phyloP scores from a whole-genome alignment of 257 asterid genomes.

The Solanum arcanum region DNA sequence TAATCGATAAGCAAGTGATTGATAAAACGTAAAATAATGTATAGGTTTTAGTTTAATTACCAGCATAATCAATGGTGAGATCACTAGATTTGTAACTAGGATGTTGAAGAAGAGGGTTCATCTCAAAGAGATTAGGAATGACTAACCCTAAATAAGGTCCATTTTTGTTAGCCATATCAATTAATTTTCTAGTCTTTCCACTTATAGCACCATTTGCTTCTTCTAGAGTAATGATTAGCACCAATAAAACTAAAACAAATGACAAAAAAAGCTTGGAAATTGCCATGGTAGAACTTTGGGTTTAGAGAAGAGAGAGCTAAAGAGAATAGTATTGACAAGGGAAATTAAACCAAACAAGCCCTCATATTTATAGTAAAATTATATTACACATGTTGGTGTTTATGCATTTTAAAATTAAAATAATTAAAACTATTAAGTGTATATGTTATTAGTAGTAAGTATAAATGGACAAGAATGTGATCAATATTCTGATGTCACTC shows the following conservation, averaged over 20 bases:
- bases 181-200: slow-evolving; percentile 10
- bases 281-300: not conserved
- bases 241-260: not conserved
- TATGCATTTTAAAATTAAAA: too few species aligned
- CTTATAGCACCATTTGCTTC: slow-evolving; percentile 6
- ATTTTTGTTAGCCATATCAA: slow-evolving; percentile 18
- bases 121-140: slow-evolving; percentile 40
- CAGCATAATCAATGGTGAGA: slow-evolving; percentile 31
- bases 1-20: not conserved
- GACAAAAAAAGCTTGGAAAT: not conserved
- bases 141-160: slow-evolving; percentile 49
- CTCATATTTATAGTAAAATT: not conserved
- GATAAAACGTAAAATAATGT: not conserved
- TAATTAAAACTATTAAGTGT: too few species aligned
- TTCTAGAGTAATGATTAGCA: not conserved
- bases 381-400: not conserved
- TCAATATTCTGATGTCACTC: too few species aligned
- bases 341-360: not conserved
- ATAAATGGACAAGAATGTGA: too few species aligned
- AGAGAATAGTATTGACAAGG: not conserved
- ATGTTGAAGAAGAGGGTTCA: slow-evolving; percentile 48
- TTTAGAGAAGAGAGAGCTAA: not conserved
- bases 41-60: not conserved
- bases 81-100: slow-evolving; percentile 20
- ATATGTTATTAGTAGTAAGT: too few species aligned